These are phyloP conservation scores for Gossypium anomalum DNA, from an alignment of 345 rosid genomes.

Conservation along the genomic window DNA sequence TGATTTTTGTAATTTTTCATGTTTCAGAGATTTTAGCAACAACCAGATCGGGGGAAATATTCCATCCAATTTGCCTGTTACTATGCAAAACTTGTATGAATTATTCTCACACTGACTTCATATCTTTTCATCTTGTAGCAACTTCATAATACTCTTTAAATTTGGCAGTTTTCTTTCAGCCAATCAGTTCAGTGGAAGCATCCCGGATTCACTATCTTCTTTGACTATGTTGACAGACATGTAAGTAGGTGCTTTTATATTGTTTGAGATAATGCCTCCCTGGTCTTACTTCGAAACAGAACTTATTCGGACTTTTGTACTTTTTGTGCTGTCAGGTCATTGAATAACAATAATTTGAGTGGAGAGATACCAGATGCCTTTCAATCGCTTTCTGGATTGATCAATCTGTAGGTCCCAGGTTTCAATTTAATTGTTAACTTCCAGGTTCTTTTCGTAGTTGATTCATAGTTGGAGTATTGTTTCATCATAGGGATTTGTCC, in stretches of 20 bases:
- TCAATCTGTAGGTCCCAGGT: slow-evolving; percentile 70
- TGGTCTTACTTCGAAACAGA: slow-evolving; percentile 4
- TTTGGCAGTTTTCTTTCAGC: slow-evolving; percentile 87
- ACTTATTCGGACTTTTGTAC: background rate
- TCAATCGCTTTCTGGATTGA: slow-evolving; percentile 52
- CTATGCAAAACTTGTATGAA: slow-evolving; percentile 49
- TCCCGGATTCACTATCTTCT: slow-evolving; percentile 73
- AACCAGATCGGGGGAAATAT: slow-evolving; percentile 88
- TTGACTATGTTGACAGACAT: slow-evolving; percentile 57
- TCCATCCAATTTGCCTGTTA: slow-evolving; percentile 71
- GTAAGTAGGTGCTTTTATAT: slow-evolving; percentile 35
- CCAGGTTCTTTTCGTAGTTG: background rate
- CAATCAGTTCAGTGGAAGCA: slow-evolving; percentile 86
- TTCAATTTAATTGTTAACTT: background rate
- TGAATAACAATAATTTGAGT: slow-evolving; percentile 65
- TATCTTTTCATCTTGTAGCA: slow-evolving; percentile 2
- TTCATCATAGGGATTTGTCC: slow-evolving; percentile 69
- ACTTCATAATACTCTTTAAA: slow-evolving; percentile 21
- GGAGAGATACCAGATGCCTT: slow-evolving; percentile 93
- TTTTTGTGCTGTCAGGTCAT: slow-evolving; percentile 53
- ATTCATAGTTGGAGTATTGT: slow-evolving; percentile 9
- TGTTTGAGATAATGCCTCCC: slow-evolving; percentile 13
- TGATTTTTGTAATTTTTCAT: slow-evolving; percentile 11
- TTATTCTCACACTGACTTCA: background rate
- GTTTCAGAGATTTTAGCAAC: slow-evolving; percentile 82